phyloP scores from a whole-genome alignment of 1,139 yeast genomes.

The Zygosaccharomyces sapae region DNA sequence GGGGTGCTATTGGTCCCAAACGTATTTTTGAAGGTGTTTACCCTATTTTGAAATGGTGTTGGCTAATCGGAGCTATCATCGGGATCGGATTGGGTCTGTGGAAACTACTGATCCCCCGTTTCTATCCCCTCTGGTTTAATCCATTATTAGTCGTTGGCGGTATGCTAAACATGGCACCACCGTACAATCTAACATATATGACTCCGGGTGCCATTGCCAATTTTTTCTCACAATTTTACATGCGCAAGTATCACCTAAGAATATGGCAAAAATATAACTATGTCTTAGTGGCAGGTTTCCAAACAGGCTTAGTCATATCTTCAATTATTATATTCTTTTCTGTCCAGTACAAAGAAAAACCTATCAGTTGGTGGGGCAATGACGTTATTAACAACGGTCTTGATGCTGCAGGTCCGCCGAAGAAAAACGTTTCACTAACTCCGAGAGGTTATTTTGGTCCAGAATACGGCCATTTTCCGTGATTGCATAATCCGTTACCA shows the following conservation, averaged over 20 bases:
- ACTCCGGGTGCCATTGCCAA: constrained; percentile 50
- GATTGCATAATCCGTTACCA: not conserved
- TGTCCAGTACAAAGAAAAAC: constrained; percentile 44
- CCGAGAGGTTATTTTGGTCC: constrained; percentile 49
- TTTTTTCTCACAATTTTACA: constrained; percentile 49
- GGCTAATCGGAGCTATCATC: constrained; percentile 49
- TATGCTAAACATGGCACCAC: constrained; percentile 44
- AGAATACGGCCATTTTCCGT: constrained; percentile 41
- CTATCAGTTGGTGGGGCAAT: constrained; percentile 60
- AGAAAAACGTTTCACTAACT: constrained; percentile 31
- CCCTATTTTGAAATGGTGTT: constrained; percentile 48
- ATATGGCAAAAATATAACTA: constrained; percentile 70
- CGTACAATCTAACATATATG: constrained; percentile 53
- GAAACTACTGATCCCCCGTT: constrained; percentile 38
- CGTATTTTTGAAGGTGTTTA: constrained; percentile 49
- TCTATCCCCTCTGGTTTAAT: constrained; percentile 40
- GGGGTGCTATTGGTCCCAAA: constrained; percentile 68
- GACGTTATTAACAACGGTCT: constrained; percentile 42
- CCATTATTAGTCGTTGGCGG: constrained; percentile 50
- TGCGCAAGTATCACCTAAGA: constrained; percentile 45
- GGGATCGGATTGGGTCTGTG: constrained; percentile 44
- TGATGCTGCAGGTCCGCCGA: constrained; percentile 38
- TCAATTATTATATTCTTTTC: constrained; percentile 54
- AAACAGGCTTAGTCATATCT: constrained; percentile 58
- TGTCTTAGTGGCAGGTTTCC: constrained; percentile 52